Percentiles rank a stretch among this genome's conserved stretches.
Conservation (phyloP, 768 basidiomycete species). For the Imleria badia region DNA sequence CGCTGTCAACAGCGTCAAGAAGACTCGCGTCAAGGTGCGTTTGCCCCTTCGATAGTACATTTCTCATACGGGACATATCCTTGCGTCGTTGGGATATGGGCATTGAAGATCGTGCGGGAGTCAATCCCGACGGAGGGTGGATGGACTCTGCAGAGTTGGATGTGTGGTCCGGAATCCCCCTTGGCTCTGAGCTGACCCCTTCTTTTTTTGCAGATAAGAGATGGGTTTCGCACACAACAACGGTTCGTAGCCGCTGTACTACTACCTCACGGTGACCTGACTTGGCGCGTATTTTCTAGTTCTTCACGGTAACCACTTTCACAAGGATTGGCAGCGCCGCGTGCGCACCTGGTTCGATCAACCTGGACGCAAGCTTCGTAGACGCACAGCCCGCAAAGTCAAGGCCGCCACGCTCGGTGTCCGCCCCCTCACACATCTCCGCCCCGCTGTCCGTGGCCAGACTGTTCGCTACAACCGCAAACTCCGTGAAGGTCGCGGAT, state of each 20-base stretch:
- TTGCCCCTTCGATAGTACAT: slow-evolving; percentile 1
- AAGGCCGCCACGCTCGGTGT: slow-evolving; percentile 92
- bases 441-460: slow-evolving; percentile 94
- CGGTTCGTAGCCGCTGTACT: slow-evolving; percentile 28
- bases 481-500: slow-evolving; percentile 94
- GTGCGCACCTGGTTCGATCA: slow-evolving; percentile 99
- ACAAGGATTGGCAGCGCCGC: slow-evolving; percentile 98
- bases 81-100: neutral
- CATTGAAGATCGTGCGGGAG: neutral
- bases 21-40: slow-evolving; percentile 35
- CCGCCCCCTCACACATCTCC: slow-evolving; percentile 86
- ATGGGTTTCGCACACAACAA: slow-evolving; percentile 40
- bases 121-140: slow-evolving; percentile 16
- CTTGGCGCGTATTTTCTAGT: slow-evolving; percentile 41
- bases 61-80: neutral
- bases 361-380: slow-evolving; percentile 94
- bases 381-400: slow-evolving; percentile 86
- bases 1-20: slow-evolving; percentile 30
- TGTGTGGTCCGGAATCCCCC: slow-evolving; percentile 10
- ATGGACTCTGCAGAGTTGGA: slow-evolving; percentile 20
- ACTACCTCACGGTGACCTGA: slow-evolving; percentile 24
- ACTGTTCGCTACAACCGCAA: slow-evolving; percentile 99
- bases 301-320: slow-evolving; percentile 93
- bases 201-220: slow-evolving; percentile 26
- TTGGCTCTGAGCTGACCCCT: slow-evolving; percentile 12